Base-by-base conservation (phyloP, 192 early-diverging fungal species). In the Funneliformis mosseae region DNA sequence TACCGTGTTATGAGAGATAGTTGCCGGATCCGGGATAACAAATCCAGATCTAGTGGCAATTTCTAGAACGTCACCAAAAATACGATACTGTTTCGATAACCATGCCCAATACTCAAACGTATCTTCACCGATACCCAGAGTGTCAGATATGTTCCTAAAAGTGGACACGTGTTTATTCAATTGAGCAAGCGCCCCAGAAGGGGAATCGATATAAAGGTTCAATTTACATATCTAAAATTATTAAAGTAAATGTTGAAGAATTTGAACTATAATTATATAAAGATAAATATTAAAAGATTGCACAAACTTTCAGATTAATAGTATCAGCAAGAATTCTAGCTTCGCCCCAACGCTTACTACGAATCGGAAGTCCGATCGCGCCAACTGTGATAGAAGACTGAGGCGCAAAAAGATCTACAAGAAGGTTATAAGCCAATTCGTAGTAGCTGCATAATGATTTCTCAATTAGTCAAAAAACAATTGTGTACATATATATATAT, bases 101-200 rank as follows among this genome's bases (percentile, higher is more conserved):
- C 94, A 96, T 8, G 89, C 83, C 96, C 96, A 97, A 82, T 94
- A 97, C 72, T 95, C 92, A 79, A 91, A 92, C 3, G 95, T 92
- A n/a, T 92, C 91, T 43, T 92, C 92, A 5, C 93, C 93, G 78
- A 90, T 83, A 55, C 85, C 67, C 90, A 88, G 87, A 75, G 88
- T 83, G 82, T 88, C 76, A 66, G 90, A 85, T 87, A 92, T 83
- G 4, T 85, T 79, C 71, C 89, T 87, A 76, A 95, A 89, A 69
- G 88, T 75, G 46, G 84, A 76, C 21, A 96, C 76, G 79, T 97
- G 95, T 8, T 86, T 87, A 45, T 95, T 89, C 16, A 95, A 82
- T 76, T 93, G 91, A 61, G 88, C 84, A n/a, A 94, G 72, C 1
- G 95, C 93, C 23, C 91, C 86, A 1, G 94, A 83, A 8, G 93